Evolutionary conservation across 2,329 filamentous ascomycete species (phyloP).

Genomic region (Xylariaceae sp.): DNA sequence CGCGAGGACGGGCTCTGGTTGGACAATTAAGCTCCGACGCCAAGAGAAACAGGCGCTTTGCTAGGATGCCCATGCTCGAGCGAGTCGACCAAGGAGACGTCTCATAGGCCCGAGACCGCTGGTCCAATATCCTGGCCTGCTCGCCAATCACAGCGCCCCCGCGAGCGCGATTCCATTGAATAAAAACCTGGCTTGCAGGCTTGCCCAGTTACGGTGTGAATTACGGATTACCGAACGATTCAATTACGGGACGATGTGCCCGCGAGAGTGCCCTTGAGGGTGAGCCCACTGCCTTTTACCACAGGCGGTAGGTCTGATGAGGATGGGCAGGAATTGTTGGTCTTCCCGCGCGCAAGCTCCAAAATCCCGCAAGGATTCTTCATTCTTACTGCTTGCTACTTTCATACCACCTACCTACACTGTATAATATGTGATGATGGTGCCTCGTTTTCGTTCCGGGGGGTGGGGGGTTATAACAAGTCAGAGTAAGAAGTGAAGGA

Average conservation of each 20-base stretch:
- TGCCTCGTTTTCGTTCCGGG: too few species aligned
- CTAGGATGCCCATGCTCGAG: slow-evolving; percentile 21
- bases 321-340: neutral
- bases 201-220: slow-evolving; percentile 9
- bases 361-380: slow-evolving; percentile 12
- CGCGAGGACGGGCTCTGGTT: slow-evolving; percentile 22
- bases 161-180: slow-evolving; percentile 35
- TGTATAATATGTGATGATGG: too few species aligned
- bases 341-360: neutral
- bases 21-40: slow-evolving; percentile 24
- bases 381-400: neutral
- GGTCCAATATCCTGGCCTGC: slow-evolving; percentile 8
- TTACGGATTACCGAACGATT: neutral
- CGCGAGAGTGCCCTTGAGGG: too few species aligned
- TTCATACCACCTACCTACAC: too few species aligned
- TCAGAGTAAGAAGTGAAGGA: too few species aligned
- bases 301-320: slow-evolving; percentile 39
- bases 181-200: neutral
- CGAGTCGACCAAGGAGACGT: slow-evolving; percentile 26
- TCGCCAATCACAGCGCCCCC: slow-evolving; percentile 36
- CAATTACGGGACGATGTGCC: neutral
- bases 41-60: slow-evolving; percentile 26
- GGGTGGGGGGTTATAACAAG: too few species aligned
- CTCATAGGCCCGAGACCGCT: slow-evolving; percentile 32
- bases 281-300: too few species aligned